phyloP scores from a whole-genome alignment of 2,329 filamentous ascomycete species.

The Emergomyces orientalis region DNA sequence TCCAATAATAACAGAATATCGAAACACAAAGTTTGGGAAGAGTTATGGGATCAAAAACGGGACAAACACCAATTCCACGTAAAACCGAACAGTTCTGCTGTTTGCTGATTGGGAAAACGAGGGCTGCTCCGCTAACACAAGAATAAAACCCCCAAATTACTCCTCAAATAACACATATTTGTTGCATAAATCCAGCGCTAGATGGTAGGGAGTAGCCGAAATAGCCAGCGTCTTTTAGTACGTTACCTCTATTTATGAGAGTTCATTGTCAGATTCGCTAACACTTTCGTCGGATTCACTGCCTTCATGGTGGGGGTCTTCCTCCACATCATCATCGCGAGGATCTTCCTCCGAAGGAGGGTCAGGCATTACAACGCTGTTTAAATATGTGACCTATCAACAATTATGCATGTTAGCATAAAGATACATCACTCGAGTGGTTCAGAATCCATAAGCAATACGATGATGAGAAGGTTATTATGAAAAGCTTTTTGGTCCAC shows the following conservation, averaged over 20 bases:
- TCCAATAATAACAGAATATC: background rate
- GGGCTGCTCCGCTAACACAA: background rate
- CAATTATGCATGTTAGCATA: slow-evolving; percentile 21
- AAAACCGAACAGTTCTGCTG: background rate
- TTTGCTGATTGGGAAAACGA: background rate
- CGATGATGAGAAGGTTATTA: background rate
- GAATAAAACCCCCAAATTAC: too few species aligned
- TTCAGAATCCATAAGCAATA: background rate
- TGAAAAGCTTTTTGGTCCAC: background rate
- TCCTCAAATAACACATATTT: background rate
- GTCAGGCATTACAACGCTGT: slow-evolving; percentile 66
- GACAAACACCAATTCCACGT: background rate
- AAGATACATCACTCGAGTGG: background rate
- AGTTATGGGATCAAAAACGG: background rate
- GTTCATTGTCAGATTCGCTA: background rate
- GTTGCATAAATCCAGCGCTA: background rate
- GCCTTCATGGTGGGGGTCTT: slow-evolving; percentile 14
- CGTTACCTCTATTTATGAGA: slow-evolving; percentile 3
- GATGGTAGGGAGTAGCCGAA: background rate
- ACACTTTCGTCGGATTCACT: background rate
- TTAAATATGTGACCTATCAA: slow-evolving; percentile 58
- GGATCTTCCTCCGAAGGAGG: slow-evolving; percentile 37
- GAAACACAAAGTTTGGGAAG: background rate
- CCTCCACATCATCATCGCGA: slow-evolving; percentile 25
- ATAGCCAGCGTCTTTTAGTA: slow-evolving; percentile 4